Base-by-base conservation (phyloP, 1,284 basidiomycete species). In the Afroboletus lepidellus region DNA sequence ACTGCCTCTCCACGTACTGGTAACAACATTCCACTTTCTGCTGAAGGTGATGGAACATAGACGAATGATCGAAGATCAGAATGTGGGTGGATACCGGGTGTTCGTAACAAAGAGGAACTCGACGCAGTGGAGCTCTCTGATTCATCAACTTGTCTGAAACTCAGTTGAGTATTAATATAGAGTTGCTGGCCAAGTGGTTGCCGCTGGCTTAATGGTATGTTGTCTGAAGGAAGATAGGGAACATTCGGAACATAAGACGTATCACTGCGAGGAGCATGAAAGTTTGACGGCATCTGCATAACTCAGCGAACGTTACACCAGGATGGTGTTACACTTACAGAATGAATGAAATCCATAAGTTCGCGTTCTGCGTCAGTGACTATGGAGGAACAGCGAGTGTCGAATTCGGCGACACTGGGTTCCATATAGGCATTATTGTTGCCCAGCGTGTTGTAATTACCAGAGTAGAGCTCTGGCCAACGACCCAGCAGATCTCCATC, bases 111-210 rank as follows among this genome's bases (percentile, higher is more conserved):
- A 33, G 66, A 64, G 16, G 39, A 45, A 21, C 52, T 53, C 7
- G 66, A 64, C 0, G 62, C 41, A 3, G 64, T 54, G 21, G 66
- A 65, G 11, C 41, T 50, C 5, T 53, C 66, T 13, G 53, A 37
- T 34, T 60, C 60, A 23, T 47, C 39, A 8, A 37, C 21, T 23
- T 25, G 51, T 37, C 5, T 39, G 25, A 32, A 13, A 29, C 24
- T 32, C 39, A 64, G 27, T 33, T 54, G 53, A 2, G 63, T 65
- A 29, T 65, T 1, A 2, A 65, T 60, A 11, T 54, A 24, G 30
- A 69, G 64, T 21, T 16, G 60, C 16, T 45, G 54, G 24, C 29
- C 48, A 23, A 8, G 13, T 32, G 46, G 60, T 3, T 45, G 58
- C 5, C 51, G 54, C 37, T 53, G 58, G 25, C 29, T 34, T 24